phyloP scores from a whole-genome alignment of 805 yeast species.

The Starmerella potacharoeniae region DNA sequence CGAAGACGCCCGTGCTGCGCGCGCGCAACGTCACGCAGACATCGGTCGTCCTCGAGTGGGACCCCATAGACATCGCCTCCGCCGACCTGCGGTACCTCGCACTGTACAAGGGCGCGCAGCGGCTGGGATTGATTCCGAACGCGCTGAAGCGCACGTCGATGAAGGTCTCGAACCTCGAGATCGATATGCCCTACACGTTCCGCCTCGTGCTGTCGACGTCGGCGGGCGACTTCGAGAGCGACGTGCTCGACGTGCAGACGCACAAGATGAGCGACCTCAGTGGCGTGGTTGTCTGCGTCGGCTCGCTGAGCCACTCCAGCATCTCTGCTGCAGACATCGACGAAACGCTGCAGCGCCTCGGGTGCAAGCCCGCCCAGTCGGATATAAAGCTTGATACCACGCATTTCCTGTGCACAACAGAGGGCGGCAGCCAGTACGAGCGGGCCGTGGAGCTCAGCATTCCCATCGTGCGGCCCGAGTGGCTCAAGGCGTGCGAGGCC shows the following conservation, averaged over 20 bases:
- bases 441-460: slow-evolving; percentile 77
- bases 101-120: slow-evolving; percentile 54
- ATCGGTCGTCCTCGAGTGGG: slow-evolving; percentile 92
- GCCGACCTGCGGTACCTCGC: slow-evolving; percentile 65
- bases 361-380: slow-evolving; percentile 67
- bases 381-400: slow-evolving; percentile 83
- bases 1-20: slow-evolving; percentile 57
- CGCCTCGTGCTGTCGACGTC: slow-evolving; percentile 75
- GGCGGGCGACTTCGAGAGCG: slow-evolving; percentile 73
- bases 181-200: slow-evolving; percentile 71
- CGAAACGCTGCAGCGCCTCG: slow-evolving; percentile 53
- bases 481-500: slow-evolving; percentile 86
- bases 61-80: slow-evolving; percentile 68
- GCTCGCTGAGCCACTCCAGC: slow-evolving; percentile 52
- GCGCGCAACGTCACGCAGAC: slow-evolving; percentile 82
- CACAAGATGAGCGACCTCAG: slow-evolving; percentile 93
- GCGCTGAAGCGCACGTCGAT: slow-evolving; percentile 70
- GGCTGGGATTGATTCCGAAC: slow-evolving; percentile 73
- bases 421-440: slow-evolving; percentile 59
- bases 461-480: slow-evolving; percentile 91
- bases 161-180: slow-evolving; percentile 81
- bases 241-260: slow-evolving; percentile 58
- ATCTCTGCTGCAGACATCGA: slow-evolving; percentile 47
- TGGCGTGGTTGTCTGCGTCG: slow-evolving; percentile 85
- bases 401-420: slow-evolving; percentile 71